These are phyloP conservation scores for Cupressus sempervirens DNA, from an alignment of 75 land plant species.

Conservation along the genomic window DNA sequence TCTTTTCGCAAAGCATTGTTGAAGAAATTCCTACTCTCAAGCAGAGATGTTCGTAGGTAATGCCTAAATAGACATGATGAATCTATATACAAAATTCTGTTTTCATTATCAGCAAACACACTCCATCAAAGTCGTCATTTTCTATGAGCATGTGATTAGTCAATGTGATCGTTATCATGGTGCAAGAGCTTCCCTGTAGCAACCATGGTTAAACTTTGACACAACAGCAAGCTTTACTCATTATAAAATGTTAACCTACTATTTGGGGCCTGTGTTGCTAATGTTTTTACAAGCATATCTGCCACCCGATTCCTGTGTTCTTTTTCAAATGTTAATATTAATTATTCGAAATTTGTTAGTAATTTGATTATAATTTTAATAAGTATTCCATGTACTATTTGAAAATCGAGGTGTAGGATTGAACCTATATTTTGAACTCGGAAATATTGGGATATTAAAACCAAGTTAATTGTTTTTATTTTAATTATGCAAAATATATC, in stretches of 20 bases:
- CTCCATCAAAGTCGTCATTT: too few relatives aligned
- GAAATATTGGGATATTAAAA: too few relatives aligned
- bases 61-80: not conserved
- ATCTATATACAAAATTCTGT: too few relatives aligned
- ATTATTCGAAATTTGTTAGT: too few relatives aligned
- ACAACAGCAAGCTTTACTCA: not conserved
- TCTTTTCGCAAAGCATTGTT: too few relatives aligned
- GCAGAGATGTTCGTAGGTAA: too few relatives aligned
- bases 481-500: too few relatives aligned
- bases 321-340: not conserved
- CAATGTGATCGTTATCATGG: not conserved
- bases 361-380: too few relatives aligned
- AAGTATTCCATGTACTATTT: not conserved
- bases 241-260: not conserved
- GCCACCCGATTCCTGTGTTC: not conserved
- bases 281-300: too few relatives aligned
- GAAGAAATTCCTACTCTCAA: too few relatives aligned
- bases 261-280: not conserved
- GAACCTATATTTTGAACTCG: not conserved
- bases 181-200: not conserved
- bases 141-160: not conserved
- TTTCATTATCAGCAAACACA: too few relatives aligned
- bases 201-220: not conserved
- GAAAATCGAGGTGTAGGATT: not conserved
- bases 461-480: too few relatives aligned